Evolutionary conservation across 768 basidiomycete genomes (phyloP).

Genomic region (Termitomyces sp.): DNA sequence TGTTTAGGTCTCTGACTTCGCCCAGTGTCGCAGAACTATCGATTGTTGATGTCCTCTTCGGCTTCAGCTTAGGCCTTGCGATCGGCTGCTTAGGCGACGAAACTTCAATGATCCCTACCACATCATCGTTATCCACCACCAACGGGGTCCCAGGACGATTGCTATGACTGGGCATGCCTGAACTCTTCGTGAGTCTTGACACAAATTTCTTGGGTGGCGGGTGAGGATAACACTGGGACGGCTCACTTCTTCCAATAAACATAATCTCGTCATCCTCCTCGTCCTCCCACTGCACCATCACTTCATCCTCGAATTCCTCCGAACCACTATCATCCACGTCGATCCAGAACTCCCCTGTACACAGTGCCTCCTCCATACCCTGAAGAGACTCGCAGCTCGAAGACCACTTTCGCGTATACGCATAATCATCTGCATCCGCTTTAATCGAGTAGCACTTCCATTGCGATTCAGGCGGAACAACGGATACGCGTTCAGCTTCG

Average conservation of each 20-base stretch:
- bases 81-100: not conserved
- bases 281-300: not conserved
- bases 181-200: not conserved
- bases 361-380: not conserved
- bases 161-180: not conserved
- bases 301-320: not conserved
- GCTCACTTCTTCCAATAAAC: not conserved
- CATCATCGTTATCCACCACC: not conserved
- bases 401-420: not conserved
- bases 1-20: not conserved
- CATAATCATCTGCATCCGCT: not conserved
- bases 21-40: not conserved
- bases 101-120: not conserved
- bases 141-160: not conserved
- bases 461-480: not conserved
- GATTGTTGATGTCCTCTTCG: not conserved
- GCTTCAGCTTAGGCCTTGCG: not conserved
- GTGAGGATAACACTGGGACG: not conserved
- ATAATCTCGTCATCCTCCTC: slow-evolving; percentile 3
- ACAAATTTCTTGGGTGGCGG: not conserved
- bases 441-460: not conserved
- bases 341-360: not conserved
- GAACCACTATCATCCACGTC: not conserved
- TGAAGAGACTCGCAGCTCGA: not conserved
- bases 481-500: not conserved